phyloP scores from a whole-genome alignment of 345 rosid species.

The Ailanthus altissimus region DNA sequence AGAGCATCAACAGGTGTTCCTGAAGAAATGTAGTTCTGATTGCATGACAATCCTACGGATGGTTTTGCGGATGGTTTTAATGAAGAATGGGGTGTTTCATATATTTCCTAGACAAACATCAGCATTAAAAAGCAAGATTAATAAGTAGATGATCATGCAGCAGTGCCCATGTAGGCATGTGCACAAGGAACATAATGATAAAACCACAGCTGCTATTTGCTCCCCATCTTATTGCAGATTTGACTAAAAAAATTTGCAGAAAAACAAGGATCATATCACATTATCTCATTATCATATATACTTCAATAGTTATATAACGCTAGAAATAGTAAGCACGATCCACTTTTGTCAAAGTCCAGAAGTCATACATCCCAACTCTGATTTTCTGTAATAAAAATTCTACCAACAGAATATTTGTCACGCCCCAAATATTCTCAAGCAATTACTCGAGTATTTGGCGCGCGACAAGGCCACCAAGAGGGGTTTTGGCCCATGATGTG shows the following conservation, averaged over 20 bases:
- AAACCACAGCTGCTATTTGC: background rate
- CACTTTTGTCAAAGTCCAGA: background rate
- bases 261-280: background rate
- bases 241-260: slow-evolving; percentile 8
- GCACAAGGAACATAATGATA: background rate
- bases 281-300: background rate
- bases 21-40: slow-evolving; percentile 33
- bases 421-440: too few species aligned
- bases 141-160: slow-evolving; percentile 19
- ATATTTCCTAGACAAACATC: slow-evolving; percentile 59
- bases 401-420: background rate
- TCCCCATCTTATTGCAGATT: background rate
- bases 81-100: slow-evolving; percentile 48
- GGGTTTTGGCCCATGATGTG: too few species aligned
- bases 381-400: background rate
- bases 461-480: too few species aligned
- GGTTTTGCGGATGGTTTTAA: slow-evolving; percentile 37
- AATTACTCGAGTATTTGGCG: too few species aligned
- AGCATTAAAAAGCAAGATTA: slow-evolving; percentile 29
- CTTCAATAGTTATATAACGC: background rate
- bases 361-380: background rate
- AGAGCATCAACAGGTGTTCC: slow-evolving; percentile 41
- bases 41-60: slow-evolving; percentile 33
- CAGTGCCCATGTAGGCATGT: background rate
- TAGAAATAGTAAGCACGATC: background rate